Evolutionary conservation across 208 protist genomes (phyloP), one percentile per base, ranked within the genome.

Genomic region (Phytomonas francai): DNA sequence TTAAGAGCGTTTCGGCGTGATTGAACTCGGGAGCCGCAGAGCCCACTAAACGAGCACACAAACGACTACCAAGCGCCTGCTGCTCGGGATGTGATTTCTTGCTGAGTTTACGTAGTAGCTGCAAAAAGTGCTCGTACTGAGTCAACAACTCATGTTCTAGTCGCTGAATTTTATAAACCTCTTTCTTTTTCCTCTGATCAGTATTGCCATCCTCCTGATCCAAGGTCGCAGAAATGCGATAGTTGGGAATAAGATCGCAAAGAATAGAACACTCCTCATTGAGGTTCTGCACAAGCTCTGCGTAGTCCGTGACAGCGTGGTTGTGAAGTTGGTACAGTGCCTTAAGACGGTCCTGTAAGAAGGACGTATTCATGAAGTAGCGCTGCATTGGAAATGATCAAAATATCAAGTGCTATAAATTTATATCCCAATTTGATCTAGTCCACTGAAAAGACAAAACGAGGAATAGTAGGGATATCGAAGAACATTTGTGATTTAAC

Each of bases 301-400:
- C 87, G 73, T 96, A 96, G 65, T 96, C 82, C 30, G 59, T 73
- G 30, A 93, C 79, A 0, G 84, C 87, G 59, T 80, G 77, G 54
- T 92, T 94, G 73, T 96, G 91, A 34, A 96, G 78, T 5, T 63
- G 39, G 65, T 96, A 81, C 57, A 96, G 74, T 54, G 78, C 74
- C 77, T 91, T 92, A 28, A 96, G 67, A 49, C 82, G 76, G 67
- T 83, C 83, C 76, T 94, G 88, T 45, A 96, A 72, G 71, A 94
- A 96, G 69, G 85, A 90, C 83, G 88, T 96, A 65, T 96, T 96
- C 91, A 96, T 96, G 69, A 96, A 84, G 66, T 94, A 94, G 56
- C 91, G 91, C 76, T 96, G 88, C 91, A 96, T 96, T 5, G 51
- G 67, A 27, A 61, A 63, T 12, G 33, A 29, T 34, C 57, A 36